phyloP scores from a whole-genome alignment of 805 yeast genomes.

The Zygosaccharomyces siamensis region DNA sequence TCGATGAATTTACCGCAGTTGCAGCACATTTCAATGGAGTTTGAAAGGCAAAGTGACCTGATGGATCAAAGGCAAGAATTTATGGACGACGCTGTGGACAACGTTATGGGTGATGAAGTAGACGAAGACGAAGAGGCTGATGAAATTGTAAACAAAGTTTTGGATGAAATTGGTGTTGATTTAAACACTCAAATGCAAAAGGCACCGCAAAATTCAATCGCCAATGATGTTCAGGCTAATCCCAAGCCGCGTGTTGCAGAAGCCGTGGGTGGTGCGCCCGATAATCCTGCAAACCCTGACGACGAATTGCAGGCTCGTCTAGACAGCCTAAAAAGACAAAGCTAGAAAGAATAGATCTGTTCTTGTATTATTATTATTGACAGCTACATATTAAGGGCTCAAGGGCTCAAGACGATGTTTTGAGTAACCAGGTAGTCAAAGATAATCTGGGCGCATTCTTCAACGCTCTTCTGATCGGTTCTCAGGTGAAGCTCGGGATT shows the following conservation, averaged over 20 bases:
- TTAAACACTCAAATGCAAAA: conserved; percentile 47
- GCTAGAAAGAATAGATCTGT: neutral
- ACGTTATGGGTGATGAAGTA: conserved; percentile 88
- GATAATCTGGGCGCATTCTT: conserved; percentile 73
- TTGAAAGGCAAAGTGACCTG: conserved; percentile 87
- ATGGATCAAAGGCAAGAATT: conserved; percentile 99
- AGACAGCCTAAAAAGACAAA: conserved; percentile 64
- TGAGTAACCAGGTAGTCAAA: conserved; percentile 59
- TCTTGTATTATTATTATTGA: conserved; percentile 1
- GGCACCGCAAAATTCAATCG: conserved; percentile 39
- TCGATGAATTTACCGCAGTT: conserved; percentile 88
- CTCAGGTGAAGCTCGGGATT: conserved; percentile 76
- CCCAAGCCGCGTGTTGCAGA: conserved; percentile 46
- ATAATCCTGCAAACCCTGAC: conserved; percentile 43
- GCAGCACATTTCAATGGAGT: conserved; percentile 88
- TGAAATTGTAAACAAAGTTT: conserved; percentile 82
- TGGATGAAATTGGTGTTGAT: conserved; percentile 95
- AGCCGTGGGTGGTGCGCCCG: conserved; percentile 43
- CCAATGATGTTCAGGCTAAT: conserved; percentile 19
- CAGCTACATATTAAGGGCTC: conserved; percentile 4
- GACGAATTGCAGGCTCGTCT: conserved; percentile 87
- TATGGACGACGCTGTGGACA: conserved; percentile 98
- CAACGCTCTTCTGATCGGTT: conserved; percentile 66
- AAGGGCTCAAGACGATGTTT: conserved; percentile 29
- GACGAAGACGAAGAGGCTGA: conserved; percentile 87